These are phyloP conservation scores for Cryphonectria parasitica DNA, from an alignment of 2,329 filamentous ascomycete species.

Conservation along the genomic window DNA sequence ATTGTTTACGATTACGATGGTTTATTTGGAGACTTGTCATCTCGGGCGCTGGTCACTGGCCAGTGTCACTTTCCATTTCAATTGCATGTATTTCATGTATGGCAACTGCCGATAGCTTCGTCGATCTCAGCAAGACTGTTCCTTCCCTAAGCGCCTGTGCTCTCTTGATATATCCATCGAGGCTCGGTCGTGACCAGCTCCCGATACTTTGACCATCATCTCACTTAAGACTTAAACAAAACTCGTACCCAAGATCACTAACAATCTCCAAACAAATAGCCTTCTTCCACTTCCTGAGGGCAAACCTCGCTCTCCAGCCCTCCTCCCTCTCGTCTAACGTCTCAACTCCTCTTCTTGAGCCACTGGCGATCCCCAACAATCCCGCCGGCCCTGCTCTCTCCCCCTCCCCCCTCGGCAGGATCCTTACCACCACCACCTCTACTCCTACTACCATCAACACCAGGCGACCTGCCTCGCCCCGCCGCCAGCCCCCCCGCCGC, in stretches of 20 bases:
- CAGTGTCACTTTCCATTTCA: too few relatives aligned
- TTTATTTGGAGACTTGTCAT: slow-evolving; percentile 14
- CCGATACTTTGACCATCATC: background rate
- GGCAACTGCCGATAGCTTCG: background rate
- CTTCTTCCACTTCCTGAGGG: slow-evolving; percentile 81
- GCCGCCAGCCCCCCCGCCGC: slow-evolving; percentile 35
- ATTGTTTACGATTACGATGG: slow-evolving; percentile 22
- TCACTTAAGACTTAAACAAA: too few relatives aligned
- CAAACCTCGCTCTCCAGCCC: slow-evolving; percentile 72
- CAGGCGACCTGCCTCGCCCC: slow-evolving; percentile 38
- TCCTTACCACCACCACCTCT: slow-evolving; percentile 1
- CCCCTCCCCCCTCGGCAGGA: slow-evolving; percentile 41
- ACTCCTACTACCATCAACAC: slow-evolving; percentile 32
- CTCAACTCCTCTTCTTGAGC: slow-evolving; percentile 66
- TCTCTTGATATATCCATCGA: background rate
- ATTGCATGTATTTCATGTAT: background rate
- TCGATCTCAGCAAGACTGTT: background rate
- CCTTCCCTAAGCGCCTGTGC: background rate
- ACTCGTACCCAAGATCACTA: slow-evolving; percentile 18
- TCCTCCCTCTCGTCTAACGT: slow-evolving; percentile 65
- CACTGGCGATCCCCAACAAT: slow-evolving; percentile 36
- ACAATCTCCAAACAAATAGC: slow-evolving; percentile 58
- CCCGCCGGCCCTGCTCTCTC: slow-evolving; percentile 42
- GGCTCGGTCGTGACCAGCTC: background rate
- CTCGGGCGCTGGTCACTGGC: background rate